A percentile compares a stretch with the other conserved stretches of the same genome.
phyloP scores from a whole-genome alignment of 768 basidiomycete species.

The Boletus eberwhitei region DNA sequence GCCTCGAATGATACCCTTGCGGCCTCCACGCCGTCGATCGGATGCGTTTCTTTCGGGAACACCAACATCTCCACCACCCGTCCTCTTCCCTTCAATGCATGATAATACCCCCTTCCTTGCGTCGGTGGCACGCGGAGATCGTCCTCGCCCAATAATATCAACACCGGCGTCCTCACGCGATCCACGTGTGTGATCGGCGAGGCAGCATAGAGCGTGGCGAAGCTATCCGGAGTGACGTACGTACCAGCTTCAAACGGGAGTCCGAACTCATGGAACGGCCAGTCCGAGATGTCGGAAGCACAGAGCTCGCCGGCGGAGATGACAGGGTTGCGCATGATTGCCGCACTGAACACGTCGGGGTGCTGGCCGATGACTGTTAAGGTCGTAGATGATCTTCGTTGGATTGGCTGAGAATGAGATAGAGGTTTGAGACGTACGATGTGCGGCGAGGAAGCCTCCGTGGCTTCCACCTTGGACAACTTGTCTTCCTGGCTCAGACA shows the following conservation, averaged over 20 bases:
- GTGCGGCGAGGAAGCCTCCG: conserved; percentile 61
- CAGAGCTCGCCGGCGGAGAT: conserved; percentile 56
- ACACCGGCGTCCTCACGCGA: conserved; percentile 48
- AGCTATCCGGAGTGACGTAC: conserved; percentile 45
- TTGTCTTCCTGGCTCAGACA: conserved; percentile 31
- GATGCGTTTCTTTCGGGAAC: conserved; percentile 52
- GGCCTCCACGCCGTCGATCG: no score
- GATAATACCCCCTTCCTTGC: conserved; percentile 62
- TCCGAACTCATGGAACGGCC: conserved; percentile 47
- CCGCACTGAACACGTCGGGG: conserved; percentile 60
- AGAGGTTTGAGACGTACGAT: conserved; percentile 40
- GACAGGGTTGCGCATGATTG: conserved; percentile 67
- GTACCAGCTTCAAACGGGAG: conserved; percentile 33
- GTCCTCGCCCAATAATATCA: conserved; percentile 53
- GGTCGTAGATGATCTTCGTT: neutral
- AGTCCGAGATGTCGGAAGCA: conserved; percentile 66
- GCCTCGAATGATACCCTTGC: no score
- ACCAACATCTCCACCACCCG: conserved; percentile 47
- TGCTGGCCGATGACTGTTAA: conserved; percentile 57
- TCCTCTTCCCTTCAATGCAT: conserved; percentile 48
- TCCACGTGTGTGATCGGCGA: conserved; percentile 59
- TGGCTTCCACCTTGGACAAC: conserved; percentile 62
- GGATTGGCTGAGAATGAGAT: neutral
- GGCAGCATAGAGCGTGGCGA: conserved; percentile 40
- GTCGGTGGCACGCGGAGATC: conserved; percentile 49